Percentiles rank a stretch among this genome's conserved stretches.
These are phyloP conservation scores for Pythium volutum DNA, from an alignment of 352 stramenopile species.

Conservation along the genomic window DNA sequence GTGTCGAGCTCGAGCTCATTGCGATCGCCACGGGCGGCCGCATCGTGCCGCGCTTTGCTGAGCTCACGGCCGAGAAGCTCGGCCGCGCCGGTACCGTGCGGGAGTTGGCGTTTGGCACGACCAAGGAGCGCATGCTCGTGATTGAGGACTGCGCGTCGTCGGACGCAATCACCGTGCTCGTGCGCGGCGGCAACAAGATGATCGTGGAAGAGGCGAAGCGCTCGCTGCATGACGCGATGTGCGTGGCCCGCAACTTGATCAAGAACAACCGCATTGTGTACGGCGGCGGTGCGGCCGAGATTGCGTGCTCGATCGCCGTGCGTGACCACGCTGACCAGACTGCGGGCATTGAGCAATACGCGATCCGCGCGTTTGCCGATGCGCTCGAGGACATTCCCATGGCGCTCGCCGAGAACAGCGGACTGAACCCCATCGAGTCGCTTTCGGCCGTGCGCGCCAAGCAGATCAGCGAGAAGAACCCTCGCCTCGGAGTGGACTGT, in stretches of 20 bases:
- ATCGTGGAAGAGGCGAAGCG: constrained; percentile 99
- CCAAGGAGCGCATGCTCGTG: constrained; percentile 97
- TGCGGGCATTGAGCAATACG: constrained; percentile 94
- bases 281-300: constrained; percentile 96
- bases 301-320: constrained; percentile 97
- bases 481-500: constrained; percentile 96
- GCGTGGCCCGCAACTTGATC: constrained; percentile 99
- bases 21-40: constrained; percentile 98
- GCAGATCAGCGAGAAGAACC: constrained; percentile 94
- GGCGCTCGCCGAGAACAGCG: constrained; percentile 98
- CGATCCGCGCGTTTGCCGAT: constrained; percentile 98
- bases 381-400: constrained; percentile 99
- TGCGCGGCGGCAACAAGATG: constrained; percentile 99
- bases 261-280: constrained; percentile 99
- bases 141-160: constrained; percentile 98
- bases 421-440: constrained; percentile 97
- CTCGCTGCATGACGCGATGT: constrained; percentile 99
- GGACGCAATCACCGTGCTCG: constrained; percentile 98
- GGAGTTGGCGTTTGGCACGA: constrained; percentile 98
- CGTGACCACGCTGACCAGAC: constrained; percentile 82
- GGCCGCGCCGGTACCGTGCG: constrained; percentile 92
- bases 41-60: constrained; percentile 98
- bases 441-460: constrained; percentile 96
- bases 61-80: constrained; percentile 97
- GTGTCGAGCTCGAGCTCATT: constrained; percentile 99